A percentile compares a stretch with the other conserved stretches of the same genome.
phyloP scores from a whole-genome alignment of 2,329 filamentous ascomycete species.

The Phialocephala sp. region DNA sequence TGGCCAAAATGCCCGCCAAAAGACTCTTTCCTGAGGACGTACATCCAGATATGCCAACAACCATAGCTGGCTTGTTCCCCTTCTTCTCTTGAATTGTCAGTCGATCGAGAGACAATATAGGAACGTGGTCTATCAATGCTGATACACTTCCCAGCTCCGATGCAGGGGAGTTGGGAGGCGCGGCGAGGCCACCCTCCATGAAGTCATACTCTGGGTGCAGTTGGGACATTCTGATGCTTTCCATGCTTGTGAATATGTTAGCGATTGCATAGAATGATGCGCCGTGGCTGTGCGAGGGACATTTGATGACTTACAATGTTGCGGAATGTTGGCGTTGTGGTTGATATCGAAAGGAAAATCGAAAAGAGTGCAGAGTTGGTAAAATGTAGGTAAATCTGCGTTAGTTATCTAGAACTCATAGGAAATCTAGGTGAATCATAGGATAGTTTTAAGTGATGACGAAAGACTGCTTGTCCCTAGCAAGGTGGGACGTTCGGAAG shows the following conservation, averaged over 20 bases:
- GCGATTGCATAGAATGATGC: background rate
- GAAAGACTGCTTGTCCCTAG: background rate
- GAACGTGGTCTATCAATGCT: background rate
- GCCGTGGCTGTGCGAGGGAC: background rate
- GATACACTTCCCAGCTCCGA: background rate
- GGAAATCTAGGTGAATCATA: background rate
- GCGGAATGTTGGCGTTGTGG: background rate
- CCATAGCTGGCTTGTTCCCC: constrained; percentile 18
- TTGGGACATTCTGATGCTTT: background rate
- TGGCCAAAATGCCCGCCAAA: constrained; percentile 30
- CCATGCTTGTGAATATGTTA: background rate
- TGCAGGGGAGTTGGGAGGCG: background rate
- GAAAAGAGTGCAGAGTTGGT: background rate
- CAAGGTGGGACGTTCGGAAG: background rate
- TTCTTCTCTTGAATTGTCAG: background rate
- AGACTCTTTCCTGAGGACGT: constrained; percentile 37
- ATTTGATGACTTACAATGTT: background rate
- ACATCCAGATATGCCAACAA: constrained; percentile 35
- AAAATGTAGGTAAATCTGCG: background rate
- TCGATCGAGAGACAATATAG: background rate
- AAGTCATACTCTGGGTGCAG: background rate
- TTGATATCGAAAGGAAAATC: background rate
- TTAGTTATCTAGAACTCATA: background rate
- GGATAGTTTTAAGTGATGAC: background rate
- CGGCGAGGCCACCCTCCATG: background rate